Evolutionary conservation across 2,329 filamentous ascomycete species (phyloP), one percentile per base, ranked within the genome.

Genomic region (Alternaria rosae): DNA sequence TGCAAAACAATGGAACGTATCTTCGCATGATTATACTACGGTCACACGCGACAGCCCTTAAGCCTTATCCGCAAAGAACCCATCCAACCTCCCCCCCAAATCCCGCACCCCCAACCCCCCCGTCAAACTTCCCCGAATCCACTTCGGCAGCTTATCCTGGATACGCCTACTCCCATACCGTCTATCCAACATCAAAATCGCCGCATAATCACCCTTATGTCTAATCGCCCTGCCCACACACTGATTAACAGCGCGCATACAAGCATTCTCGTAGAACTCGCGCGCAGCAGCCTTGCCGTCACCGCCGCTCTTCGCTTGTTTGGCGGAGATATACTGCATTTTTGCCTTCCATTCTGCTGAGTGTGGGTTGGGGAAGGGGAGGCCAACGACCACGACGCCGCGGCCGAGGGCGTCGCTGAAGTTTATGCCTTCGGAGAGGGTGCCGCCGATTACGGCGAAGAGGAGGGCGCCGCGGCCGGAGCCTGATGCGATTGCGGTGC

Each of bases 221-320:
- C 95, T 85, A 71, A 99, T 97, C 1, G 93, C 95, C 61, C 95
- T 85, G 1, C 95, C 95, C 69, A 99, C 94, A 75, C 92, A 95
- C 82, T 99, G 95, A 78, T 99, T 99, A 5, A 99, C 95, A 5
- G 94, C 93, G 41, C 95, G 86, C 94, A 99, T 97, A 78, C 94
- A 97, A 0, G 92, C 88, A 76, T 98, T 98, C 77, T 97, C 93
- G 75, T 96, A 97, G 74, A 92, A 97, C 63, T 94, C 92, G 54
- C 90, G 83, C 2, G 91, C 89, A 5, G 89, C 82, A 28, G 67
- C 72, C 57, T 78, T 69, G 0, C 82, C 83, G 57, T 77, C 81
- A 41, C 73, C 78, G 26, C 76, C 76, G 62, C 67, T 74, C 15
- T 60, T 62, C n/a, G 62, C 55, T 17, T 83, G 82, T 66, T 84